Conservation (phyloP, 192 early-diverging fungal genomes). For the Coemansia sp. region DNA sequence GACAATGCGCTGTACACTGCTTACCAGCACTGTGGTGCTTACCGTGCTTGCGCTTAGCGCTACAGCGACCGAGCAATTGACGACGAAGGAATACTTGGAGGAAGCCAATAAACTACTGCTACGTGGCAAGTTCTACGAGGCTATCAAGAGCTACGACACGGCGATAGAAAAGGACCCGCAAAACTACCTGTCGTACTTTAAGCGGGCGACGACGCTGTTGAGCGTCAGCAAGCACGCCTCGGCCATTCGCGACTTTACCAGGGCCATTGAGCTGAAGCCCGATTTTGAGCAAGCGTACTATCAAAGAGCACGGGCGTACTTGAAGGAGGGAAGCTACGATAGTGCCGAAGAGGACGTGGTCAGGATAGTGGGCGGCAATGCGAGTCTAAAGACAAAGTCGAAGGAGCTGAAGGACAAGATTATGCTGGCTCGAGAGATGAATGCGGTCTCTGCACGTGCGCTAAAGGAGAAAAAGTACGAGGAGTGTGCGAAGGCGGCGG, state of each 20-base stretch:
- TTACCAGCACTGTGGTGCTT: conserved; percentile 38
- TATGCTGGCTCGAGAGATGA: conserved; percentile 49
- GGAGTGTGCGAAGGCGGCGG: conserved; percentile 58
- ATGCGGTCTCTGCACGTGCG: conserved; percentile 44
- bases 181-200: conserved; percentile 86
- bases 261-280: conserved; percentile 76
- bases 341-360: conserved; percentile 65
- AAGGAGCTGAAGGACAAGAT: conserved; percentile 44
- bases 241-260: conserved; percentile 82
- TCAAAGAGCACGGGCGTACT: conserved; percentile 71
- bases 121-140: conserved; percentile 39
- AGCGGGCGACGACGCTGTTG: conserved; percentile 82
- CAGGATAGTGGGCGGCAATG: conserved; percentile 12
- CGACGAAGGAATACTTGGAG: conserved; percentile 49
- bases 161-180: conserved; percentile 70
- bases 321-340: conserved; percentile 67
- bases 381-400: conserved; percentile 24
- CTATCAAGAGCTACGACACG: conserved; percentile 45
- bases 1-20: conserved; percentile 37
- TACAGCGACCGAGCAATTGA: conserved; percentile 27
- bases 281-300: conserved; percentile 78
- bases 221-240: conserved; percentile 67
- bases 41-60: conserved; percentile 30
- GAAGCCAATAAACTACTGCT: conserved; percentile 48
- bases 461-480: conserved; percentile 52